Percentiles rank a stretch among this genome's conserved stretches.
phyloP scores from a whole-genome alignment of 1,284 basidiomycete genomes.

The Wolfiporia cocos region DNA sequence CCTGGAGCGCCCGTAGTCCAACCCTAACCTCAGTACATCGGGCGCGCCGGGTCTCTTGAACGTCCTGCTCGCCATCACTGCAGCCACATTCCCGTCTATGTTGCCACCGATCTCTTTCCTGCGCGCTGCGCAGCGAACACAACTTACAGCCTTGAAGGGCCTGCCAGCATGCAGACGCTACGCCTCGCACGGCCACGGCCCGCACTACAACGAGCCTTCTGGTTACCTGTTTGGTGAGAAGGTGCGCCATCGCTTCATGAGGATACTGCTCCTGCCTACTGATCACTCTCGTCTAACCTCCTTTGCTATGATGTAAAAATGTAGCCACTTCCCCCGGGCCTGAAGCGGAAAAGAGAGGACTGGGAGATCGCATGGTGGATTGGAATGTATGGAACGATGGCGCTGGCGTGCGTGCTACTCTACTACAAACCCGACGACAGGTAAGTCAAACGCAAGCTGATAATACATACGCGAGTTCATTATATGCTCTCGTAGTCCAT shows the following conservation, averaged over 20 bases:
- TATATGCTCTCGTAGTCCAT: conserved; percentile 76
- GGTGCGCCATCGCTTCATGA: no score
- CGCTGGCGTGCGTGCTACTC: conserved; percentile 67
- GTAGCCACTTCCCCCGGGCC: conserved; percentile 71
- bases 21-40: no score
- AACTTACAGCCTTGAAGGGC: conserved; percentile 11
- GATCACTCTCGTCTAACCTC: neutral
- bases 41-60: no score
- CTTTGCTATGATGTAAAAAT: conserved; percentile 1
- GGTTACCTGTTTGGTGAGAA: conserved; percentile 88
- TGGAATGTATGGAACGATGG: conserved; percentile 90
- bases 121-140: conserved; percentile 22
- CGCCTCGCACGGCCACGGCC: conserved; percentile 67
- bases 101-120: conserved; percentile 31
- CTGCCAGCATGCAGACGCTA: conserved; percentile 31
- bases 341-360: conserved; percentile 80
- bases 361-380: conserved; percentile 89
- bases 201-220: conserved; percentile 83
- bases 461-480: no score
- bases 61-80: neutral
- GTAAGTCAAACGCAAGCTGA: conserved; percentile 57
- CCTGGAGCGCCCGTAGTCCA: no score
- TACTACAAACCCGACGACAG: conserved; percentile 97
- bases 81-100: neutral
- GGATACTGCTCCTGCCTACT: no score